Evolutionary conservation across 1,139 yeast genomes (phyloP).

Genomic region (Starmera stellimalicola): DNA sequence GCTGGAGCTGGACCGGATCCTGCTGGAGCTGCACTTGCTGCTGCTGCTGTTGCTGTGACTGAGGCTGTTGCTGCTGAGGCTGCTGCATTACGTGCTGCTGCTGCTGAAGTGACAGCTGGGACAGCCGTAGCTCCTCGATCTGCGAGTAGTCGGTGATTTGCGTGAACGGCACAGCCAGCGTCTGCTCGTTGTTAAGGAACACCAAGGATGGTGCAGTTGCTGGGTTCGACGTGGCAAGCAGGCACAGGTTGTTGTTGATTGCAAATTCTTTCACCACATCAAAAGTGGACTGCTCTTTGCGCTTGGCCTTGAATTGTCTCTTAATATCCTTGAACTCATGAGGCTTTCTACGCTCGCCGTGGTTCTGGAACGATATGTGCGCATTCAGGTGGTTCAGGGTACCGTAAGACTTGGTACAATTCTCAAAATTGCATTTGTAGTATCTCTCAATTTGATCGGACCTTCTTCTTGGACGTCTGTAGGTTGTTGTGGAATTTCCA

Average conservation of each 20-base stretch:
- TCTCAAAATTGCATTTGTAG: conserved; percentile 46
- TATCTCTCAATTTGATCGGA: conserved; percentile 59
- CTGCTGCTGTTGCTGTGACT: too few species aligned
- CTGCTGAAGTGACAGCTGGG: too few species aligned
- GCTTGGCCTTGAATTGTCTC: conserved; percentile 8
- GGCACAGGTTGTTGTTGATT: not conserved
- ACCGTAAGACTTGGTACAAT: conserved; percentile 62
- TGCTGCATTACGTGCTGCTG: too few species aligned
- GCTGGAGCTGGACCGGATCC: too few species aligned
- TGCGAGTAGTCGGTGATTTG: too few species aligned
- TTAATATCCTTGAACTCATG: conserved; percentile 47
- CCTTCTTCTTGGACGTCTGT: conserved; percentile 49
- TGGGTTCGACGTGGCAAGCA: not conserved
- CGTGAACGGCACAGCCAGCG: too few species aligned
- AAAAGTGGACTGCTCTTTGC: conserved; percentile 4
- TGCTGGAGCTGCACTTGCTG: too few species aligned
- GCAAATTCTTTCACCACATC: conserved; percentile 2
- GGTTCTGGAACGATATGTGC: conserved; percentile 60
- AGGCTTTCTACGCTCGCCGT: conserved; percentile 55
- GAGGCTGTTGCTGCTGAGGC: too few species aligned
- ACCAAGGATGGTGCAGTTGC: not conserved
- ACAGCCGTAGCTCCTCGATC: too few species aligned
- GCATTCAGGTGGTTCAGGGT: conserved; percentile 65
- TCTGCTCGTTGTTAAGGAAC: not conserved
- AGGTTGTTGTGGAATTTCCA: not conserved